Conservation (phyloP, 2,329 filamentous ascomycete species). For the Aspergillus tubingensis region DNA sequence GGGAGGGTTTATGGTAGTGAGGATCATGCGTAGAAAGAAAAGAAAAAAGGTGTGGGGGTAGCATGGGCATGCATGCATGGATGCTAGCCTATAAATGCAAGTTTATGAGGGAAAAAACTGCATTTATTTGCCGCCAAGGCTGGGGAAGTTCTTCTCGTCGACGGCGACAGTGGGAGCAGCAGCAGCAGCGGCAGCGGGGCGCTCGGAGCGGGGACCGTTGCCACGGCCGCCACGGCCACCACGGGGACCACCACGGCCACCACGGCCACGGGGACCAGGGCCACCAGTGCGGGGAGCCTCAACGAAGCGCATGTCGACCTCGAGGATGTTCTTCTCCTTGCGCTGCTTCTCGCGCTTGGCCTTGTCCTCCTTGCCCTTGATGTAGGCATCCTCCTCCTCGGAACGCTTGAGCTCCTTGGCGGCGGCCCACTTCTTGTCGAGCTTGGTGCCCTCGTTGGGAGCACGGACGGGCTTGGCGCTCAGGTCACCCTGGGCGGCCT, state of each 20-base stretch:
- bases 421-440: constrained; percentile 88
- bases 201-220: constrained; percentile 28
- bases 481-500: constrained; percentile 67
- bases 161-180: constrained; percentile 38
- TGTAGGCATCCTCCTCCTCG: constrained; percentile 71
- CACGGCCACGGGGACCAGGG: constrained; percentile 41
- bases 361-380: constrained; percentile 74
- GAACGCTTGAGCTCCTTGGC: constrained; percentile 67
- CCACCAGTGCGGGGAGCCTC: constrained; percentile 56
- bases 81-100: background rate
- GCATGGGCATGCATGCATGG: background rate
- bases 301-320: constrained; percentile 82
- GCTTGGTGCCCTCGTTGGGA: constrained; percentile 87
- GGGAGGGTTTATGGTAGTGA: too few species aligned
- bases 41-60: background rate
- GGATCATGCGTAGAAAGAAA: background rate
- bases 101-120: background rate
- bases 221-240: constrained; percentile 23
- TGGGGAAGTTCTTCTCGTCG: constrained; percentile 51
- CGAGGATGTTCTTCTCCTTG: constrained; percentile 86
- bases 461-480: constrained; percentile 74
- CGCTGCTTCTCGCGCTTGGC: constrained; percentile 78
- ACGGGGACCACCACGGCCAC: constrained; percentile 21
- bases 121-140: constrained; percentile 43
- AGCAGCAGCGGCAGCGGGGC: constrained; percentile 28